Conservation (phyloP, 2,329 filamentous ascomycete genomes). For the Aspergillus sergii region DNA sequence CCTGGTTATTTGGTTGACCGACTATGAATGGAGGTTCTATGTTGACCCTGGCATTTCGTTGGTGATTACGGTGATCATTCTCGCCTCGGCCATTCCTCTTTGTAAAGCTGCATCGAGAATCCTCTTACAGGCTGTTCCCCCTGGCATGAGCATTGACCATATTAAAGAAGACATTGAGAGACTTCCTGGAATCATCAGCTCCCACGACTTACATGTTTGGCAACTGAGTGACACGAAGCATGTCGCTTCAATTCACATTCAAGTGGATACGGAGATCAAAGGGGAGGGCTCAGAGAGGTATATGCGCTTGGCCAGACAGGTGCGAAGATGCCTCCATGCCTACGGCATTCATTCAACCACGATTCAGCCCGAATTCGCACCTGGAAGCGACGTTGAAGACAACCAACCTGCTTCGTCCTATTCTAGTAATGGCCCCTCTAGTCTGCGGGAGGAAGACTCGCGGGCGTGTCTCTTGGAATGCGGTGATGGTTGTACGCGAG, state of each 20-base stretch:
- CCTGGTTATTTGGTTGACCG: slow-evolving; percentile 87
- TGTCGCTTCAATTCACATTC: slow-evolving; percentile 89
- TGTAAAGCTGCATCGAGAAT: slow-evolving; percentile 68
- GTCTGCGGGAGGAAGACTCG: slow-evolving; percentile 39
- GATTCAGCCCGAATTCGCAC: slow-evolving; percentile 83
- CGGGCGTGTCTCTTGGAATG: slow-evolving; percentile 51
- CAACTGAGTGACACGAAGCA: slow-evolving; percentile 94
- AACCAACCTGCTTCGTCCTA: slow-evolving; percentile 24
- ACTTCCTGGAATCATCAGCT: slow-evolving; percentile 82
- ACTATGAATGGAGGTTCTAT: slow-evolving; percentile 80
- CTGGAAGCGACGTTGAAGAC: slow-evolving; percentile 40
- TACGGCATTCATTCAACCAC: slow-evolving; percentile 97
- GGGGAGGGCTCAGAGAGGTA: slow-evolving; percentile 77
- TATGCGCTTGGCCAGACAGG: slow-evolving; percentile 83
- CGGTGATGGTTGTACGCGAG: slow-evolving; percentile 46
- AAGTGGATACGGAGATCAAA: slow-evolving; percentile 87
- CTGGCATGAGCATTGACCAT: slow-evolving; percentile 83
- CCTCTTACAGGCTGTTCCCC: slow-evolving; percentile 88
- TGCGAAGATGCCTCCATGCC: slow-evolving; percentile 85
- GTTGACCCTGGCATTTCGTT: slow-evolving; percentile 91
- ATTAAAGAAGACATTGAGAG: slow-evolving; percentile 89
- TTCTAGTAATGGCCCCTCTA: slow-evolving; percentile 26
- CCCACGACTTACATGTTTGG: slow-evolving; percentile 97
- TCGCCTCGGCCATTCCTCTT: slow-evolving; percentile 54
- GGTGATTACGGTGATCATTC: slow-evolving; percentile 80